A percentile compares a stretch with the other conserved stretches of the same genome.
Conservation (phyloP, 2,329 filamentous ascomycete species). For the Fusarium proliferatum region DNA sequence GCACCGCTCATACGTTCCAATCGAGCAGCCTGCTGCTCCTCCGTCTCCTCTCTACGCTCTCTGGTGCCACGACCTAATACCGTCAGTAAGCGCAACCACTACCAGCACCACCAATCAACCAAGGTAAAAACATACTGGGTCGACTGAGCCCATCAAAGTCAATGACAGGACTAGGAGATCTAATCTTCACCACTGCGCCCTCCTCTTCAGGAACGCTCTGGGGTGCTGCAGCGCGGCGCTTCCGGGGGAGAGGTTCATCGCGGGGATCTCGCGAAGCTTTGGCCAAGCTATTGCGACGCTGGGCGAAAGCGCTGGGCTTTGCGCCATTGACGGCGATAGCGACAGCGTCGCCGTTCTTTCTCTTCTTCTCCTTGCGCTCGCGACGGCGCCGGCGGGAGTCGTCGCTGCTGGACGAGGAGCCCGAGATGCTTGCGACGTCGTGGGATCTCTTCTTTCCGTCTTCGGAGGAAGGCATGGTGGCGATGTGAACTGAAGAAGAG, state of each 20-base stretch:
- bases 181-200: conserved; percentile 21
- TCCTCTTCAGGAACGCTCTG: conserved; percentile 17
- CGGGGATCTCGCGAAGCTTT: conserved; percentile 71
- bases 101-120: not conserved
- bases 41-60: conserved; percentile 67
- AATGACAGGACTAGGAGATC: conserved; percentile 65
- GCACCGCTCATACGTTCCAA: conserved; percentile 70
- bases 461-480: conserved; percentile 47
- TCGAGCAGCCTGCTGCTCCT: conserved; percentile 57
- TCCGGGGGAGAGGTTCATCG: conserved; percentile 61
- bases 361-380: conserved; percentile 40
- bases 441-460: conserved; percentile 46
- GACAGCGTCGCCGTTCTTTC: conserved; percentile 21
- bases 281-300: conserved; percentile 66
- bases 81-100: not conserved
- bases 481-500: not conserved
- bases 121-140: conserved; percentile 57
- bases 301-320: conserved; percentile 46
- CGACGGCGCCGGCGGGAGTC: conserved; percentile 47
- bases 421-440: conserved; percentile 44
- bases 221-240: conserved; percentile 48
- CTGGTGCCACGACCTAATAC: conserved; percentile 71
- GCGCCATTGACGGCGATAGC: conserved; percentile 47
- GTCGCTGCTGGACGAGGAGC: conserved; percentile 47
- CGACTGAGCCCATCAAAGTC: conserved; percentile 71